Percentiles rank a stretch among this genome's conserved stretches.
These are phyloP conservation scores for Aethionema arabicum DNA, from an alignment of 345 rosid species.

Conservation along the genomic window DNA sequence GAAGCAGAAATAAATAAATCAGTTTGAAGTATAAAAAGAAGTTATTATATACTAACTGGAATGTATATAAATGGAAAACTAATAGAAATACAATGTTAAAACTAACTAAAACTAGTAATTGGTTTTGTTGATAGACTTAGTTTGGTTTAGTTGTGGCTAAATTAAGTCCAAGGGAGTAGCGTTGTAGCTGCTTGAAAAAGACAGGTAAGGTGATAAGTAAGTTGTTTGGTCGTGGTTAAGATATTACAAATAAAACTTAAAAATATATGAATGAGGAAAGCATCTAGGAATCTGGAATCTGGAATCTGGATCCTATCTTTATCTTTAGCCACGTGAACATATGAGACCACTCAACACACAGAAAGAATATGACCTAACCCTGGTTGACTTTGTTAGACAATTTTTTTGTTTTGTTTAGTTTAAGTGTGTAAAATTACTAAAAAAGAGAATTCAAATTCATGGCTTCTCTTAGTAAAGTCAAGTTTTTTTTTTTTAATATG, in stretches of 20 bases:
- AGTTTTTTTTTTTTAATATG: background rate
- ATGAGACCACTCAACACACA: constrained; percentile 2
- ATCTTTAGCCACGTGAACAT: constrained; percentile 20
- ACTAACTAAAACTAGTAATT: too few relatives aligned
- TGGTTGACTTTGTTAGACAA: background rate
- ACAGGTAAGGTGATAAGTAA: background rate
- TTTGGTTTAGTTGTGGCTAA: too few relatives aligned
- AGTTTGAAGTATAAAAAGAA: too few relatives aligned
- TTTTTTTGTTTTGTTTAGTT: background rate
- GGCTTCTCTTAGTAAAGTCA: constrained; percentile 6
- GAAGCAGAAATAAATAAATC: too few relatives aligned
- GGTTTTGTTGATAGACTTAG: too few relatives aligned
- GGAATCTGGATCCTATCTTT: background rate
- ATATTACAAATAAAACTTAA: background rate
- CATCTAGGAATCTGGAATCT: background rate
- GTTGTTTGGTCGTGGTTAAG: constrained; percentile 10
- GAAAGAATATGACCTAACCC: background rate
- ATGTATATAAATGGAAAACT: too few relatives aligned
- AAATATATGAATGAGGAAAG: constrained; percentile 9
- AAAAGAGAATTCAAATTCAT: background rate
- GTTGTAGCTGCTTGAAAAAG: too few relatives aligned
- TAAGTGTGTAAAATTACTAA: constrained; percentile 1
- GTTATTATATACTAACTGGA: too few relatives aligned
- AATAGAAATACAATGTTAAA: too few relatives aligned
- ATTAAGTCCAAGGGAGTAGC: too few relatives aligned